Base-by-base conservation (phyloP, 495 filamentous ascomycete genomes). In the Aspergillus haitiensis region DNA sequence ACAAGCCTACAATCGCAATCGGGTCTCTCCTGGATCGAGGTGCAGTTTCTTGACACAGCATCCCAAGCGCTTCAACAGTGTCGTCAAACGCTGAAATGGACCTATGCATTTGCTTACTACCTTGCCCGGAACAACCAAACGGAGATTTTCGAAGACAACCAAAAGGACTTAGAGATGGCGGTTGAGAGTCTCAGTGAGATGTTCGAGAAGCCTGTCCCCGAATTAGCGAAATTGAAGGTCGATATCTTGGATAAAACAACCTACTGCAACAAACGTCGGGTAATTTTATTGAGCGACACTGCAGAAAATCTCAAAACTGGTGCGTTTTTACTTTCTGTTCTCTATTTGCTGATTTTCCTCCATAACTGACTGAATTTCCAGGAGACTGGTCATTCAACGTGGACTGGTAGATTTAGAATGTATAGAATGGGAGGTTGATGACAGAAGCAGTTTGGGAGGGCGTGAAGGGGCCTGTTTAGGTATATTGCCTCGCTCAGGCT, bases 161-260 rank as follows among this genome's bases (percentile, higher is more conserved):
- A 98, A 70, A 97, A 96, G 73, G 95, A 98, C 70, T 77, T 98
- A 27, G 95, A 98, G 75, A 85, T 98, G 81, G 93, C 94, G 0
- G 94, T 98, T 6, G 94, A 98, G 76, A 90, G 86, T 59, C 78
- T 98, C 49, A 94, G 89, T 48, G 92, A 96, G 74, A 95, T 98
- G 89, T 98, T 98, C 67, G 94, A 98, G 80, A 96, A 95, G 77
- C 90, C 92, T 0, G 89, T 91, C 12, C 72, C 86, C 7, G 93
- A 98, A 62, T 81, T 98, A 6, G 82, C 89, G 10, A 82, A 86
- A 15, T 81, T 96, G 57, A 98, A 97, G 79, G 91, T 95, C 15
- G 94, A 97, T 59, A 98, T 98, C 71, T 87, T 98, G 85, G 93
- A 98, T 67, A 97, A 96, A 80, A 98, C 94, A 16, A 79, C 91